Evolutionary conservation across 371 early-diverging fungal genomes (phyloP).

Genomic region (Mucor lusitanicus): DNA sequence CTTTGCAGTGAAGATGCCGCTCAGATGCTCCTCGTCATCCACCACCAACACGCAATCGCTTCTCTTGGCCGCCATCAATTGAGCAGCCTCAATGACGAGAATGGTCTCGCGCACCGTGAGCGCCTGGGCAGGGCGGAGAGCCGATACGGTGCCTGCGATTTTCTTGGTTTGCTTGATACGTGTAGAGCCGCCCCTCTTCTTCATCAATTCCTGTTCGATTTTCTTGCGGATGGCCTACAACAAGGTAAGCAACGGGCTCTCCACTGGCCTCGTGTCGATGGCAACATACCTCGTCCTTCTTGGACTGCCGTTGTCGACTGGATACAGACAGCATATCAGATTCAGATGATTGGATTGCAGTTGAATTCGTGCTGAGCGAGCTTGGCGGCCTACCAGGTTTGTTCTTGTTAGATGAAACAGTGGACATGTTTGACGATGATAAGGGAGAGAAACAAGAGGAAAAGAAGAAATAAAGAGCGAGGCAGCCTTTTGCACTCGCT

Average conservation of each 20-base stretch:
- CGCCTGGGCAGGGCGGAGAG: conserved; percentile 88
- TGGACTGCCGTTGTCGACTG: conserved; percentile 49
- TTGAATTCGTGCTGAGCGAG: conserved; percentile 7
- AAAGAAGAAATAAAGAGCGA: background rate
- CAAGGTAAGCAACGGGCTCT: no score
- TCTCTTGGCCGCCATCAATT: conserved; percentile 97
- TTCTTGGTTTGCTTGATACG: conserved; percentile 38
- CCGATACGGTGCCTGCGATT: conserved; percentile 88
- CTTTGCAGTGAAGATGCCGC: conserved; percentile 91
- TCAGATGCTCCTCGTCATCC: conserved; percentile 86
- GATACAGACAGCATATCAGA: conserved; percentile 27
- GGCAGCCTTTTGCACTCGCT: background rate
- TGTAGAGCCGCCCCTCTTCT: conserved; percentile 54
- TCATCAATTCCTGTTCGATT: conserved; percentile 73
- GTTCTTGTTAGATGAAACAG: conserved; percentile 19
- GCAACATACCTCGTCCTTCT: conserved; percentile 44
- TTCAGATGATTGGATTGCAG: conserved; percentile 5
- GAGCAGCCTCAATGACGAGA: conserved; percentile 91
- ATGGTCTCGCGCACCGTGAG: conserved; percentile 90
- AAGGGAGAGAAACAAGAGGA: conserved; percentile 1
- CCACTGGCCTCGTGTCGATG: no score
- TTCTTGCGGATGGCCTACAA: conserved; percentile 75
- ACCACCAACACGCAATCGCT: conserved; percentile 94
- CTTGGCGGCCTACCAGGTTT: conserved; percentile 19
- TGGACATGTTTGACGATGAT: conserved; percentile 10